phyloP scores from a whole-genome alignment of 306 rosid species.

The Casuarina glauca region DNA sequence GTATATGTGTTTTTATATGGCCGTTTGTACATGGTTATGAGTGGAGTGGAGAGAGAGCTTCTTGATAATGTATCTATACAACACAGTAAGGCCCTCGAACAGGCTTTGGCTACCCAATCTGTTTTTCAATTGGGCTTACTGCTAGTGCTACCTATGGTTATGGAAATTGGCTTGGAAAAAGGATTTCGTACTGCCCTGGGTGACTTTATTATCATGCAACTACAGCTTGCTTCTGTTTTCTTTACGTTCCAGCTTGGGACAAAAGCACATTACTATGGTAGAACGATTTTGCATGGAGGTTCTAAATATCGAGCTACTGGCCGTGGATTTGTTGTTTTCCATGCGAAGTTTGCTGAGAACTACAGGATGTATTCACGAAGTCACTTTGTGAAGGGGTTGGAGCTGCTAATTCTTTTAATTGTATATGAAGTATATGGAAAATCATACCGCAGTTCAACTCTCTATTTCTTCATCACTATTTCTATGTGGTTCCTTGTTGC shows the following conservation, averaged over 20 bases:
- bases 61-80: conserved; percentile 55
- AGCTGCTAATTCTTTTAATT: conserved; percentile 65
- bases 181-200: conserved; percentile 95
- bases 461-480: conserved; percentile 71
- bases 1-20: conserved; percentile 89
- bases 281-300: conserved; percentile 97
- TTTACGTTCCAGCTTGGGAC: conserved; percentile 97
- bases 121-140: conserved; percentile 83
- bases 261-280: conserved; percentile 89
- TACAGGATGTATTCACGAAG: conserved; percentile 88
- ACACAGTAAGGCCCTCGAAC: conserved; percentile 76
- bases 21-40: conserved; percentile 90
- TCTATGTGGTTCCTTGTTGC: conserved; percentile 92
- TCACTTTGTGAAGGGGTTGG: conserved; percentile 96
- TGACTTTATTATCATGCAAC: conserved; percentile 91
- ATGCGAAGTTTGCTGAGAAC: conserved; percentile 90
- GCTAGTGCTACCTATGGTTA: conserved; percentile 89
- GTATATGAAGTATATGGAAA: conserved; percentile 68
- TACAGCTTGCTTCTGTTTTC: conserved; percentile 95
- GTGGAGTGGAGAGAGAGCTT: conserved; percentile 86
- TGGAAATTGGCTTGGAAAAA: conserved; percentile 98
- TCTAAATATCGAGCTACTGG: conserved; percentile 92
- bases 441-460: conserved; percentile 64
- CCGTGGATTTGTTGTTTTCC: conserved; percentile 95
- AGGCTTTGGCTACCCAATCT: conserved; percentile 89